These are phyloP conservation scores for Phallus indusiatus DNA, from an alignment of 768 basidiomycete species.

Conservation along the genomic window DNA sequence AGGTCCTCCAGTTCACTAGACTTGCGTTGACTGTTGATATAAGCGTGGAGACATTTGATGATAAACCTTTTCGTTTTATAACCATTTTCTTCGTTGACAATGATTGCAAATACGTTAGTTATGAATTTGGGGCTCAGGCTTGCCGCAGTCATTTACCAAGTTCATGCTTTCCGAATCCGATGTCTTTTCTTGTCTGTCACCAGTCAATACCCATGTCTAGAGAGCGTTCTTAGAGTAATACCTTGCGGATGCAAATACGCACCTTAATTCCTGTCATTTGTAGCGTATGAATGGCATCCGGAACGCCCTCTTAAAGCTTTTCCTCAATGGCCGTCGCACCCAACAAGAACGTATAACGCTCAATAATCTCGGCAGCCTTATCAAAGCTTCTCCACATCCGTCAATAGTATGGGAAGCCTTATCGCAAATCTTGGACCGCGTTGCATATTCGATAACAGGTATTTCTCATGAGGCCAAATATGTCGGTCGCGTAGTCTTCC, in stretches of 20 bases:
- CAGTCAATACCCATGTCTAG: constrained; percentile 94
- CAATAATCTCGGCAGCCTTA: constrained; percentile 89
- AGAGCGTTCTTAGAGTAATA: not conserved
- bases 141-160: constrained; percentile 43
- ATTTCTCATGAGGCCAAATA: constrained; percentile 94
- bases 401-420: constrained; percentile 93
- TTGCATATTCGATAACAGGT: constrained; percentile 78
- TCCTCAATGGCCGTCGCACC: constrained; percentile 99
- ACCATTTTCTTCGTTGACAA: constrained; percentile 84
- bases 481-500: constrained; percentile 99
- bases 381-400: constrained; percentile 94
- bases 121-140: not conserved
- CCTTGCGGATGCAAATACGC: not conserved
- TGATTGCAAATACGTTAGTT: constrained; percentile 34
- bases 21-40: constrained; percentile 89
- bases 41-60: constrained; percentile 76
- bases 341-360: constrained; percentile 87
- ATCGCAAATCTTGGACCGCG: constrained; percentile 84
- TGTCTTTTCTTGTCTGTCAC: constrained; percentile 98
- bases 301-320: constrained; percentile 96
- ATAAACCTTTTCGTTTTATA: constrained; percentile 80
- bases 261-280: constrained; percentile 98
- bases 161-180: constrained; percentile 99
- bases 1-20: constrained; percentile 91
- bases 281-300: constrained; percentile 93